Evolutionary conservation across 2,329 filamentous ascomycete genomes (phyloP), one percentile per base, ranked within the genome.

Genomic region (Colletotrichum lupini): DNA sequence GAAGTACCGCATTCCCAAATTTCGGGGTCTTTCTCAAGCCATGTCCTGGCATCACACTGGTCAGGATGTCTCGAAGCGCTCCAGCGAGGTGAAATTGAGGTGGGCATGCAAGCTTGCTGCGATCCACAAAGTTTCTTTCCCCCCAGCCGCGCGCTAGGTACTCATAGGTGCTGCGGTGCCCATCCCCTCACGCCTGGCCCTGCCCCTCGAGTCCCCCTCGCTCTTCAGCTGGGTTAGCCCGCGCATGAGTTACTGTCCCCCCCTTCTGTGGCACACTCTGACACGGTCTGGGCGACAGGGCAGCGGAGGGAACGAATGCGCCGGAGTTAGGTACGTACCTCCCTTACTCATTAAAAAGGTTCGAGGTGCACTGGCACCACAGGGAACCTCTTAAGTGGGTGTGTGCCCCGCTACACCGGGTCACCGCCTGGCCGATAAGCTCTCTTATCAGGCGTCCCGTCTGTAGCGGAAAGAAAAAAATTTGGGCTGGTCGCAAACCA

Each of bases 51-150:
- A 42, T 63, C 46, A 55, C 9, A 9, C 61, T 19, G 28, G 46
- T 49, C 42, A 49, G n/a, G 19, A 8, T 24, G 16, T 28, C 59
- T 30, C 30, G n/a, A 30, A 30, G 37, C 26, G 11, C 59, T 62
- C 37, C 26, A 72, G 66, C 53, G 28, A 64, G 14, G 8, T 22
- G 35, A 53, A 63, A 22, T 61, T 26, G 35, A 58, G 61, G 71
- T 71, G 67, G 67, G 56, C 71, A 49, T 66, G 71, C 61, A 42
- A 71, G 67, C 67, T 73, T 49, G 35, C 52, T 61, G 56, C 22
- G 60, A 70, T 57, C 67, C 71, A 70, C 71, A 71, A 73, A 66
- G 42, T 70, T 64, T 66, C 71, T 71, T 70, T 52, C 26, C 67
- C 65, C 57, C 52, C 49, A 64, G 53, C 42, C 62, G n/a, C 42